phyloP scores from a whole-genome alignment of 345 rosid genomes.

The Eucalyptus regnans region DNA sequence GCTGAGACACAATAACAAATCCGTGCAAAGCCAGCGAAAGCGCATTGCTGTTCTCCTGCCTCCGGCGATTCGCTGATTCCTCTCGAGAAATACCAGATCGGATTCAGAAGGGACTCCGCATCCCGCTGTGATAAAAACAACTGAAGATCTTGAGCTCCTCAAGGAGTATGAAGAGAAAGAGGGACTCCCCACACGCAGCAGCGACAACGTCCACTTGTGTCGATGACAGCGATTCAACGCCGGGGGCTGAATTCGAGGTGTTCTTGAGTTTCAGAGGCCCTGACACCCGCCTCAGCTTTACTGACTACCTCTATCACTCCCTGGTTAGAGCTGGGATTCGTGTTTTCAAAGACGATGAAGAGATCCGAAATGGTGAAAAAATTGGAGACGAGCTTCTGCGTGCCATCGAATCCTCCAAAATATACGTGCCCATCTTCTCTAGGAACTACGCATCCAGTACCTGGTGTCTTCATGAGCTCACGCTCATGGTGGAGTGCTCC shows the following conservation, averaged over 20 bases:
- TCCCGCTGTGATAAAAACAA: neutral
- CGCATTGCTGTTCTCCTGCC: neutral
- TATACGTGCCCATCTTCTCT: neutral
- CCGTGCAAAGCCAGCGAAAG: neutral
- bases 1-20: neutral
- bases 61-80: neutral
- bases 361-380: neutral
- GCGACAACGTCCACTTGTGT: neutral
- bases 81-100: neutral
- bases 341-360: accelerated
- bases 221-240: accelerated
- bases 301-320: neutral
- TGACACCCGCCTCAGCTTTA: neutral
- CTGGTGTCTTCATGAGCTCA: neutral
- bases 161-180: neutral
- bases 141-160: neutral
- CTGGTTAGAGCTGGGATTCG: neutral
- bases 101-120: neutral
- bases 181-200: neutral
- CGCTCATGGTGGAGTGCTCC: neutral
- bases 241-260: neutral
- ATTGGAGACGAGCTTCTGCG: neutral
- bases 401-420: neutral
- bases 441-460: neutral
- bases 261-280: neutral